A percentile compares a stretch with the other conserved stretches of the same genome.
These are phyloP conservation scores for Xylaria curta DNA, from an alignment of 495 filamentous ascomycete species.

Conservation along the genomic window DNA sequence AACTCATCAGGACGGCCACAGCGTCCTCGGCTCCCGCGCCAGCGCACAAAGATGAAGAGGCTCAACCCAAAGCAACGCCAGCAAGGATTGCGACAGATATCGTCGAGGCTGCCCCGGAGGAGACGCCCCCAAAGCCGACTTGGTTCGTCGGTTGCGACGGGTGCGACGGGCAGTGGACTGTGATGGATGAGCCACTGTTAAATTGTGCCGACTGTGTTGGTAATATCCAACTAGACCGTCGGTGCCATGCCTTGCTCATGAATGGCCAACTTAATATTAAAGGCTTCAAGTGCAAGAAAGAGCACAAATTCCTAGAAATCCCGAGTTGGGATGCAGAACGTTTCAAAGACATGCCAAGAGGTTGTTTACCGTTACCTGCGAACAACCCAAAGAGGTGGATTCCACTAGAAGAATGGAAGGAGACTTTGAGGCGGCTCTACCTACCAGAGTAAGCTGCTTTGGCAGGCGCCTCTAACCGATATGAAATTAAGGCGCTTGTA, in stretches of 20 bases:
- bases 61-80: background rate
- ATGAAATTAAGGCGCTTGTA: background rate
- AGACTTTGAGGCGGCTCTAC: constrained; percentile 37
- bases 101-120: background rate
- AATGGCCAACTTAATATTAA: constrained; percentile 37
- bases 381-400: constrained; percentile 41
- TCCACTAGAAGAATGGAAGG: constrained; percentile 47
- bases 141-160: constrained; percentile 34
- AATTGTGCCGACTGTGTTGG: constrained; percentile 36
- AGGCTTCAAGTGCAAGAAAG: constrained; percentile 41
- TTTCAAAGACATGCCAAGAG: constrained; percentile 40
- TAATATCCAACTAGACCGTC: constrained; percentile 29
- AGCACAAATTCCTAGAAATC: constrained; percentile 47
- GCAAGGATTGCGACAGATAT: constrained; percentile 4
- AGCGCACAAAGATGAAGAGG: background rate
- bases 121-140: constrained; percentile 28
- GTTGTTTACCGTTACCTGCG: constrained; percentile 29
- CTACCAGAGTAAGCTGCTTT: constrained; percentile 18
- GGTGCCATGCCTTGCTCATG: constrained; percentile 41
- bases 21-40: background rate
- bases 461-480: background rate
- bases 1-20: constrained; percentile 12
- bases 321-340: constrained; percentile 43
- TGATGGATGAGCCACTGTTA: constrained; percentile 33
- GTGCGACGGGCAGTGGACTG: constrained; percentile 34